Conservation (phyloP, 2,329 filamentous ascomycete genomes). For the Aspergillus sp. region DNA sequence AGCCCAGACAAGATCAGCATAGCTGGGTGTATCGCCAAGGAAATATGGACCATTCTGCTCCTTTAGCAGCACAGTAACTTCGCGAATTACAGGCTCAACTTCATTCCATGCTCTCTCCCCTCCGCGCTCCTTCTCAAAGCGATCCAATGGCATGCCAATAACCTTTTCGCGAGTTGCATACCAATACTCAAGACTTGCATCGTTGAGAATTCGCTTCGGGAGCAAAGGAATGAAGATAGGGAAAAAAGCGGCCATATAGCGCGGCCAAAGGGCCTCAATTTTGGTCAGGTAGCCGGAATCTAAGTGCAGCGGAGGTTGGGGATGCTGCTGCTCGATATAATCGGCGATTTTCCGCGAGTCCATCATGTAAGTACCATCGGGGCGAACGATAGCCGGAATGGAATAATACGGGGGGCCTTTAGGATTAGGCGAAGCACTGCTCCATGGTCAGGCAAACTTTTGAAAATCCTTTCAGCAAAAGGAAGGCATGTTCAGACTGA, state of each 20-base stretch:
- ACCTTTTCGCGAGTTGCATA: conserved; percentile 41
- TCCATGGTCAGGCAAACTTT: conserved; percentile 1
- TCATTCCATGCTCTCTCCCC: conserved; percentile 42
- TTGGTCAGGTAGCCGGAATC: conserved; percentile 44
- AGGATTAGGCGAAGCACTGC: conserved; percentile 41
- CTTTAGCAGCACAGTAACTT: conserved; percentile 41
- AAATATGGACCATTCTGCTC: conserved; percentile 53
- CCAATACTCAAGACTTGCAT: conserved; percentile 49
- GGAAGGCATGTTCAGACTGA: conserved; percentile 24
- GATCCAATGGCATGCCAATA: conserved; percentile 47
- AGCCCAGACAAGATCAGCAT: conserved; percentile 52
- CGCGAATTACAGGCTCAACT: conserved; percentile 31
- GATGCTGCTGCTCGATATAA: conserved; percentile 52
- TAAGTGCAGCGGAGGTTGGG: conserved; percentile 50
- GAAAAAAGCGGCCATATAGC: conserved; percentile 22
- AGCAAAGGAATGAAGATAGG: conserved; percentile 44
- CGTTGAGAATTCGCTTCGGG: conserved; percentile 44
- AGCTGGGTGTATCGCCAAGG: conserved; percentile 47
- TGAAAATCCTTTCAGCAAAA: not conserved
- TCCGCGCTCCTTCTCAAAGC: conserved; percentile 42
- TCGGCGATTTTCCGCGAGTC: conserved; percentile 55
- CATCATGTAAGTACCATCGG: conserved; percentile 53
- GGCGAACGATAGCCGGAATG: conserved; percentile 49
- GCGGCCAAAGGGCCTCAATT: conserved; percentile 34
- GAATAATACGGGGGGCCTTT: conserved; percentile 39